Conservation (phyloP, 176 grass and related monocot genomes). For the Thalia dealbata region DNA sequence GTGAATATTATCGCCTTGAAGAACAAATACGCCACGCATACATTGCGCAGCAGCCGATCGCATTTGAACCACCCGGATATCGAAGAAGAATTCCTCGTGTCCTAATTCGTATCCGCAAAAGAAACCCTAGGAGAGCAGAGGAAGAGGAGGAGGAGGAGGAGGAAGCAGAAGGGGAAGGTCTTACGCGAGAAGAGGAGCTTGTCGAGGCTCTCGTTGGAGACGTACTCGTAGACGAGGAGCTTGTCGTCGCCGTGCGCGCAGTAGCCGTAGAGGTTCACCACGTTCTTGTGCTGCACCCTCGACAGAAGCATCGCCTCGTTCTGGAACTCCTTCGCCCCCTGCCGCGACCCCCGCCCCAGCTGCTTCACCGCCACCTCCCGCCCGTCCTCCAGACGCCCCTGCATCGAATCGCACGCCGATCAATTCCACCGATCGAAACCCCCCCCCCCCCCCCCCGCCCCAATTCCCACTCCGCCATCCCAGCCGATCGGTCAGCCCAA, state of each 20-base stretch:
- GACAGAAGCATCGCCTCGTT: slow-evolving; percentile 88
- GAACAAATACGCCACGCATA: no score
- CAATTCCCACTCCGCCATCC: neutral
- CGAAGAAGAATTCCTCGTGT: neutral
- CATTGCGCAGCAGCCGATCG: no score
- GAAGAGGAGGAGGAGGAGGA: neutral
- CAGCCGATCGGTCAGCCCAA: neutral
- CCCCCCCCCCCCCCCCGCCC: neutral
- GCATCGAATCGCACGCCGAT: neutral
- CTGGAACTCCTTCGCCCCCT: slow-evolving; percentile 61
- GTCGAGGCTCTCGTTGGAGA: slow-evolving; percentile 91
- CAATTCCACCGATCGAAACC: neutral
- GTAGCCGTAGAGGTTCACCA: slow-evolving; percentile 74
- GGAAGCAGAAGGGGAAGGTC: neutral
- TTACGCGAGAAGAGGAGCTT: slow-evolving; percentile 75
- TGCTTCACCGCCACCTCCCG: slow-evolving; percentile 85
- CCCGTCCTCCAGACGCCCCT: slow-evolving; percentile 51
- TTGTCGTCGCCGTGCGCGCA: slow-evolving; percentile 56
- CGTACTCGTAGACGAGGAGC: slow-evolving; percentile 93
- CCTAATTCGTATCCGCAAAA: neutral
- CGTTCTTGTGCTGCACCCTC: slow-evolving; percentile 83
- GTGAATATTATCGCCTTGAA: no score
- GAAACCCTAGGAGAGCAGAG: neutral
- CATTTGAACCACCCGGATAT: no score
- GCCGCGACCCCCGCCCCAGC: slow-evolving; percentile 46